Percentiles rank a stretch among this genome's conserved stretches.
phyloP scores from a whole-genome alignment of 2,329 filamentous ascomycete genomes.

The Calonectria multiphialidica region DNA sequence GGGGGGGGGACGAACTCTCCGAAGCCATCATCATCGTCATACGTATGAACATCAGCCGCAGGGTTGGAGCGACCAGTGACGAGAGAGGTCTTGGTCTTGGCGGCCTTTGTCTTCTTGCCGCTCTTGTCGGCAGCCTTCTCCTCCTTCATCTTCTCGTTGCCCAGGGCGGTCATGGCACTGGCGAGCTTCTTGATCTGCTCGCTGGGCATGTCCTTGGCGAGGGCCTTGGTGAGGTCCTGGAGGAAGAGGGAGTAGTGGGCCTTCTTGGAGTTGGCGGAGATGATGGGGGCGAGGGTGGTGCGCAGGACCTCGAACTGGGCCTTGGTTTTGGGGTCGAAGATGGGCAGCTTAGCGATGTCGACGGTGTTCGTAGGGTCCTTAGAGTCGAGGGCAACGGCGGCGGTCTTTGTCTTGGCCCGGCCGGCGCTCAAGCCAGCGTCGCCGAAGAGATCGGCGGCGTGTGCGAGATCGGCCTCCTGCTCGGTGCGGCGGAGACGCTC shows the following conservation, averaged over 20 bases:
- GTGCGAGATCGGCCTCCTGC: conserved; percentile 87
- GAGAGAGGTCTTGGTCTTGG: conserved; percentile 92
- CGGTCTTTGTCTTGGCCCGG: conserved; percentile 75
- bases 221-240: conserved; percentile 89
- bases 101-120: conserved; percentile 96
- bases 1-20: conserved; percentile 93
- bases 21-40: conserved; percentile 79
- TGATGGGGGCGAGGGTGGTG: conserved; percentile 81
- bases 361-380: conserved; percentile 82
- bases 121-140: conserved; percentile 96
- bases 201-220: conserved; percentile 88
- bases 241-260: conserved; percentile 91
- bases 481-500: conserved; percentile 83
- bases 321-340: conserved; percentile 94
- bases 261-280: conserved; percentile 84
- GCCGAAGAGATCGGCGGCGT: conserved; percentile 93
- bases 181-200: conserved; percentile 98
- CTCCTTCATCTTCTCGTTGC: conserved; percentile 99
- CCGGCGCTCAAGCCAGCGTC: conserved; percentile 75
- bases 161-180: conserved; percentile 86
- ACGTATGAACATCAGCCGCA: conserved; percentile 77
- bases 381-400: conserved; percentile 76
- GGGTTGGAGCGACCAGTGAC: conserved; percentile 72
- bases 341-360: conserved; percentile 81
- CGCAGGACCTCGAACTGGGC: conserved; percentile 85